phyloP scores from a whole-genome alignment of 1,139 yeast genomes.

The Geotrichum reessii region DNA sequence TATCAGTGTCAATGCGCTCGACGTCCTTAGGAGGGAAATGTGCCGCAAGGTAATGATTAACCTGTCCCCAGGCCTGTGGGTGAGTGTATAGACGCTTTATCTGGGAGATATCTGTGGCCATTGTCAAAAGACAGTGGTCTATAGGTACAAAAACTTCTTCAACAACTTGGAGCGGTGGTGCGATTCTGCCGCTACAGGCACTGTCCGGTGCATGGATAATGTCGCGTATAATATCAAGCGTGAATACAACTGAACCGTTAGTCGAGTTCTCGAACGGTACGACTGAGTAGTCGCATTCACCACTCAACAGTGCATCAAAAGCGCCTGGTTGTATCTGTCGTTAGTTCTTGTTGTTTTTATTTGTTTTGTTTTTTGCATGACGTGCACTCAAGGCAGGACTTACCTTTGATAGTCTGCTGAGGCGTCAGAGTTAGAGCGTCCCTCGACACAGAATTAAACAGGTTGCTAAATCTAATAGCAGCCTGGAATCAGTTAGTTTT shows the following conservation, averaged over 20 bases:
- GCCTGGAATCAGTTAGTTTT: conserved; percentile 43
- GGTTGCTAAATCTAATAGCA: conserved; percentile 52
- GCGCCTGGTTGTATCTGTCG: conserved; percentile 42
- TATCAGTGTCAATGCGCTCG: conserved; percentile 53
- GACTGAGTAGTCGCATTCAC: conserved; percentile 60
- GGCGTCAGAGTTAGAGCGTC: conserved; percentile 22
- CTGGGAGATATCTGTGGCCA: conserved; percentile 39
- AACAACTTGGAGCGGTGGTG: conserved; percentile 38
- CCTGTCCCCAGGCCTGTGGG: conserved; percentile 98
- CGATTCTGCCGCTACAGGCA: not conserved
- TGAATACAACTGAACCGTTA: conserved; percentile 85
- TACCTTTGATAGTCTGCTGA: conserved; percentile 29
- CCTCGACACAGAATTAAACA: conserved; percentile 42
- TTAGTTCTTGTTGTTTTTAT: too few relatives aligned
- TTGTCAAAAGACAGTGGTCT: conserved; percentile 66
- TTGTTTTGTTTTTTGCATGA: not conserved
- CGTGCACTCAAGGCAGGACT: conserved; percentile 1
- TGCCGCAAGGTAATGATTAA: conserved; percentile 47
- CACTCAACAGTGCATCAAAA: conserved; percentile 47
- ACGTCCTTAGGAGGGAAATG: conserved; percentile 26
- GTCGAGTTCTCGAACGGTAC: conserved; percentile 93
- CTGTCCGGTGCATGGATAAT: conserved; percentile 39
- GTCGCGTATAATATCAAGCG: conserved; percentile 75
- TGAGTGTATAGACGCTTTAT: conserved; percentile 70
- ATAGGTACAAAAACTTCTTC: conserved; percentile 81